A percentile compares a stretch with the other conserved stretches of the same genome.
Evolutionary conservation across 2,329 filamentous ascomycete genomes (phyloP).

Genomic region (Capronia americana): DNA sequence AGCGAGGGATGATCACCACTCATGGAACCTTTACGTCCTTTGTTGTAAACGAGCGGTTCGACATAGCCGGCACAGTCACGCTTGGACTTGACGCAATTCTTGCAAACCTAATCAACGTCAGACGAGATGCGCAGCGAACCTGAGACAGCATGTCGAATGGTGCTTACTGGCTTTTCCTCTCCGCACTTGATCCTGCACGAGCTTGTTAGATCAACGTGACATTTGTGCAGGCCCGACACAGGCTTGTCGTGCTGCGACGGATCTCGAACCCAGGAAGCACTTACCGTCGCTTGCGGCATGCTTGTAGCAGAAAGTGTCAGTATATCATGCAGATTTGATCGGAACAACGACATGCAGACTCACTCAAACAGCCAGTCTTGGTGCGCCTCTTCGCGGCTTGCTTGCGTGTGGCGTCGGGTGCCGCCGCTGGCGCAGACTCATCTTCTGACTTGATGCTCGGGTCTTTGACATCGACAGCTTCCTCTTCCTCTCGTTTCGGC

Average conservation of each 20-base stretch:
- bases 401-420: conserved; percentile 26
- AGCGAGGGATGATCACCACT: conserved; percentile 14
- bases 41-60: conserved; percentile 36
- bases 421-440: conserved; percentile 4
- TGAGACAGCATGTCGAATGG: neutral
- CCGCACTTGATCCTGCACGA: conserved; percentile 80
- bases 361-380: conserved; percentile 91
- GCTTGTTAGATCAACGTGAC: conserved; percentile 7
- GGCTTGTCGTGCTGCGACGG: neutral
- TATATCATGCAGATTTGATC: conserved; percentile 10
- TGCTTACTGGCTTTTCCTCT: conserved; percentile 66
- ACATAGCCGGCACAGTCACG: conserved; percentile 49
- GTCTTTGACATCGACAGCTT: conserved; percentile 40
- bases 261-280: neutral
- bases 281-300: conserved; percentile 82
- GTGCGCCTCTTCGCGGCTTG: conserved; percentile 70
- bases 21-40: conserved; percentile 6
- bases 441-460: conserved; percentile 50
- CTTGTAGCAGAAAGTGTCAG: conserved; percentile 51
- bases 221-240: neutral
- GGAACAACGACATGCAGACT: conserved; percentile 43
- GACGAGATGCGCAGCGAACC: neutral
- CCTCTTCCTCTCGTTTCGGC: conserved; percentile 31
- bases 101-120: conserved; percentile 43
- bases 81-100: conserved; percentile 55